Percentiles rank a stretch among this genome's conserved stretches.
phyloP scores from a whole-genome alignment of 495 filamentous ascomycete species.

The Podospora comata region DNA sequence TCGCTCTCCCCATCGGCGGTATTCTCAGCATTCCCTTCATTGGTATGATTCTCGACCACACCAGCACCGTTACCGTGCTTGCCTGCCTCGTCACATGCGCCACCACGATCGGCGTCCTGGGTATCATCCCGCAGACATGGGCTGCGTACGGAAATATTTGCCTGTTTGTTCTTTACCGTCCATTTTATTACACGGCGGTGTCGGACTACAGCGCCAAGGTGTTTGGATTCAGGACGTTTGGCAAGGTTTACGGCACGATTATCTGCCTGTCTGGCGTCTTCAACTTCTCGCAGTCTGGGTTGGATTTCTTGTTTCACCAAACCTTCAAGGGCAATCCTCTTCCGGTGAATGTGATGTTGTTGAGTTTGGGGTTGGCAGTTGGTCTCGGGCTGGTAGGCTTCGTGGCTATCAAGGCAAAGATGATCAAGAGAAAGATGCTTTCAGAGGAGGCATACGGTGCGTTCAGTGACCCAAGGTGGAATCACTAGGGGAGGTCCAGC shows the following conservation, averaged over 20 bases:
- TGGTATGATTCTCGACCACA: constrained; percentile 74
- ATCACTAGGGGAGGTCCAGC: constrained; percentile 1
- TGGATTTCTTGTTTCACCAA: constrained; percentile 77
- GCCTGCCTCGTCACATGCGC: constrained; percentile 66
- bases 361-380: constrained; percentile 56
- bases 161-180: constrained; percentile 75
- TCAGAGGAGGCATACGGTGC: constrained; percentile 35
- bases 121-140: constrained; percentile 63
- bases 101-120: constrained; percentile 74
- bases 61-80: constrained; percentile 72
- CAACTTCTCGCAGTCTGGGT: constrained; percentile 79
- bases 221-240: constrained; percentile 93
- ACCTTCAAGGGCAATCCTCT: constrained; percentile 68
- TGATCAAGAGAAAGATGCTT: constrained; percentile 34
- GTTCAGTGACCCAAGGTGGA: constrained; percentile 7
- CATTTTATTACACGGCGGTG: constrained; percentile 74
- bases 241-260: constrained; percentile 91
- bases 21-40: constrained; percentile 84
- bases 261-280: constrained; percentile 85
- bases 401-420: constrained; percentile 43
- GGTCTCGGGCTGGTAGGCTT: constrained; percentile 59
- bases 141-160: constrained; percentile 76
- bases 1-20: constrained; percentile 83
- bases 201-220: constrained; percentile 90
- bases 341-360: constrained; percentile 72